Base-by-base conservation (phyloP, 768 basidiomycete species). In the Asterophora lycoperdoides region DNA sequence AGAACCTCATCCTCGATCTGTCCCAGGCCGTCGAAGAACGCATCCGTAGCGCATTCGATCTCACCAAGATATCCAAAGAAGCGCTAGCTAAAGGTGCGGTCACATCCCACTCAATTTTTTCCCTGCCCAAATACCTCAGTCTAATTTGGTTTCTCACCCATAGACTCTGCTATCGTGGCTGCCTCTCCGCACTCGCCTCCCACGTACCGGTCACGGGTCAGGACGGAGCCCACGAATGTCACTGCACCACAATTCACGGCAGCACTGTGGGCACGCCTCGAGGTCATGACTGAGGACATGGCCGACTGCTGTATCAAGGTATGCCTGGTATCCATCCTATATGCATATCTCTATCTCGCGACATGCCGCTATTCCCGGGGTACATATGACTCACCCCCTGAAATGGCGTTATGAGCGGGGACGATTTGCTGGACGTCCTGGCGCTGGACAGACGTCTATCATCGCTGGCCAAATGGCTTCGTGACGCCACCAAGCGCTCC, bases 231-330 rank as follows among this genome's bases (percentile, higher is more conserved):
- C 8, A 96, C 93, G 0, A 90, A 77, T 51, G 67, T 86, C 33
- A 97, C 87, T 2, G 84, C 88, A 8, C 88, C 91, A 1, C 91
- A 93, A 58, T 99, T 89, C 76, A 77, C 83, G 0, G 76, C 81
- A 4, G 86, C 84, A 4, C 71, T 96, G 2, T 97, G 93, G 93
- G 62, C 68, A 2, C 74, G 90, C 39, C 69, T 99, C 8, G 93
- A 93, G 58, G 72, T 68, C 10, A 80, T 98, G 60, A 80, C 95
- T 11, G 85, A 89, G 57, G 93, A 94, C 56, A 85, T 99, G 79
- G 80, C 89, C 2, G 83, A 82, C 43, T 89, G 88, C 56, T 98
- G 96, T 60, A 82, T 93, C 64, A 96, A 97, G 77, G 92, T 73
- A 57, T 37, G 55, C 29, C 33, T 20, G 19, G n/a, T n/a, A 15